phyloP scores from a whole-genome alignment of 257 asterid species.

The Agastache rugosa region DNA sequence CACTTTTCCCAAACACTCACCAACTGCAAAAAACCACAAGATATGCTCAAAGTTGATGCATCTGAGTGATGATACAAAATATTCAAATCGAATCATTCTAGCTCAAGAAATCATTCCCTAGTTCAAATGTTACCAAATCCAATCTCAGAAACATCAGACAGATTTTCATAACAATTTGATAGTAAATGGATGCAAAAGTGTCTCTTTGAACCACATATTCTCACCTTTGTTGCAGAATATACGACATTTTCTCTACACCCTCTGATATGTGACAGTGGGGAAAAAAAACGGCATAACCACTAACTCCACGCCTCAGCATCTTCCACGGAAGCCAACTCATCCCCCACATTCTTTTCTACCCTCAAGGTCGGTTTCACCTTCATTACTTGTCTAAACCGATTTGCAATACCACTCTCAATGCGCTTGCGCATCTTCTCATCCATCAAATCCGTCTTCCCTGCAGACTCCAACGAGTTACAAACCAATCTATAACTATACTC shows the following conservation, averaged over 20 bases:
- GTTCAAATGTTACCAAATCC: neutral
- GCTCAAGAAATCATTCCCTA: neutral
- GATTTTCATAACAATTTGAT: no score
- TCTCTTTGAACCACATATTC: neutral
- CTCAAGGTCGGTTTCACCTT: constrained; percentile 64
- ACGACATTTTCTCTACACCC: neutral
- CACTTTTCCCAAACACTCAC: neutral
- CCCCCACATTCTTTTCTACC: constrained; percentile 21
- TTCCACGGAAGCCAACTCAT: constrained; percentile 1
- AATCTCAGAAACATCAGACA: neutral
- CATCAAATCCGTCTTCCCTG: constrained; percentile 56
- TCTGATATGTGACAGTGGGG: neutral
- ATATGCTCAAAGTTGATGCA: neutral
- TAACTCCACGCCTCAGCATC: neutral
- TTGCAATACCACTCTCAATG: constrained; percentile 66
- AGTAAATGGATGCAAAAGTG: neutral
- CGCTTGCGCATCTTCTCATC: constrained; percentile 40
- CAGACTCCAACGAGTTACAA: constrained; percentile 49
- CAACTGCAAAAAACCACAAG: neutral
- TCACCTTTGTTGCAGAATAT: constrained; percentile 10
- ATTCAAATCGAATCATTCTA: neutral
- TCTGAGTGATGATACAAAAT: neutral
- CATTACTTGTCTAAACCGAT: constrained; percentile 59
- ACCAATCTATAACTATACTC: constrained; percentile 75
- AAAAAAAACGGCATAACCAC: neutral